These are phyloP conservation scores for Coniosporium apollinis DNA, from an alignment of 495 filamentous ascomycete genomes.

Conservation along the genomic window DNA sequence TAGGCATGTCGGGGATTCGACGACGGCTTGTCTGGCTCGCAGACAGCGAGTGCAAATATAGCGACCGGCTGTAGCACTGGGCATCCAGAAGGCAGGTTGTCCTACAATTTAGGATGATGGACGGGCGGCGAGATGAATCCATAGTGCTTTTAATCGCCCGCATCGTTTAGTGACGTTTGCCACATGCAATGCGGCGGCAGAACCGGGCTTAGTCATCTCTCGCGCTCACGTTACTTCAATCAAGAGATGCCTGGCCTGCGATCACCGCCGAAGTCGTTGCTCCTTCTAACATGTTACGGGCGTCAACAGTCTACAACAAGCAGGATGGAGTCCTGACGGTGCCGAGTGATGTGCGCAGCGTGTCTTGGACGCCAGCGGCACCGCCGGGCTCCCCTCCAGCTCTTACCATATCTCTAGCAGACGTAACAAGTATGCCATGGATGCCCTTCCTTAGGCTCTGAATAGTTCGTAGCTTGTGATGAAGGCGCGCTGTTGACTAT, in stretches of 20 bases:
- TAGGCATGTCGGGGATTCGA: background rate
- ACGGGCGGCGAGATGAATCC: too few relatives aligned
- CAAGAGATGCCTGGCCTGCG: too few relatives aligned
- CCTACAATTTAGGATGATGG: too few relatives aligned
- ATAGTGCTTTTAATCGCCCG: too few relatives aligned
- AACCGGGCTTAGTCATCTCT: too few relatives aligned
- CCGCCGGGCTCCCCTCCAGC: conserved; percentile 35
- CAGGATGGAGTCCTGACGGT: conserved; percentile 76
- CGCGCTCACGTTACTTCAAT: too few relatives aligned
- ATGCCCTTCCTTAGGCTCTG: conserved; percentile 4
- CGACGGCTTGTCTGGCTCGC: conserved; percentile 7
- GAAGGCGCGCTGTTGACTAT: background rate
- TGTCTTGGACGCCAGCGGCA: conserved; percentile 64
- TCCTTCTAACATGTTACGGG: too few relatives aligned
- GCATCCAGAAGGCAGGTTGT: too few relatives aligned
- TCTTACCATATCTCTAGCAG: conserved; percentile 51
- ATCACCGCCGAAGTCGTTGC: too few relatives aligned
- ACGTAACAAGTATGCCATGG: conserved; percentile 73
- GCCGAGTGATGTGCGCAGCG: conserved; percentile 45
- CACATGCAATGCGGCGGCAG: too few relatives aligned
- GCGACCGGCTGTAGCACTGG: too few relatives aligned
- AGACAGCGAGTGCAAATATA: conserved; percentile 18
- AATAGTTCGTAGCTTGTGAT: conserved; percentile 4
- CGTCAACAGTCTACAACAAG: conserved; percentile 75
- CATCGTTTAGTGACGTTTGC: too few relatives aligned